Evolutionary conservation across 179 eudicot species (phyloP).

Genomic region (Monotropa hypopitys): DNA sequence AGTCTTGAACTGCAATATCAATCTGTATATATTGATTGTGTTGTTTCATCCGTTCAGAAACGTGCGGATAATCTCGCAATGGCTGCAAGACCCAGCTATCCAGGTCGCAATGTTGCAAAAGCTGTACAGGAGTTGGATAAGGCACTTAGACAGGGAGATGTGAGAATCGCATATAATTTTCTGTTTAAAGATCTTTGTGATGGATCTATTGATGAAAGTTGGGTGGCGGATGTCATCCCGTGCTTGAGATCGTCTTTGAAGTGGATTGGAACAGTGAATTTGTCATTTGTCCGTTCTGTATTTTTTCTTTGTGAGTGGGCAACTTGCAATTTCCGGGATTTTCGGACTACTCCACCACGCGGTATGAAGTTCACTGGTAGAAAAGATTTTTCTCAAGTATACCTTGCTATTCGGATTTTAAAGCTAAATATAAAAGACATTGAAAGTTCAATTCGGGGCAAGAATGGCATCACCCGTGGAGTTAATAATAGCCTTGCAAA

Average conservation of each 20-base stretch:
- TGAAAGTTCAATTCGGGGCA: constrained; percentile 27
- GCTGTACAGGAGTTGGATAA: constrained; percentile 67
- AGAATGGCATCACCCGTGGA: constrained; percentile 14
- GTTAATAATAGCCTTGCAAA: constrained; percentile 4
- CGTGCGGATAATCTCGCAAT: constrained; percentile 46
- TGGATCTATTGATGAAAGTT: constrained; percentile 48
- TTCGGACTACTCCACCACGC: constrained; percentile 40
- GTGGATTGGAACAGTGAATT: constrained; percentile 52
- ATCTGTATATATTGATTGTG: constrained; percentile 46
- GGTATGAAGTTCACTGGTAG: constrained; percentile 73
- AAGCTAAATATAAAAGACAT: constrained; percentile 50
- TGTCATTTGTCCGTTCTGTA: constrained; percentile 56
- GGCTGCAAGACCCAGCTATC: constrained; percentile 65
- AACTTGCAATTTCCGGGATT: constrained; percentile 75
- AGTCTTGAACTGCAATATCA: constrained; percentile 33
- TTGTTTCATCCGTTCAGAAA: constrained; percentile 70
- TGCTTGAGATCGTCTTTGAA: constrained; percentile 61
- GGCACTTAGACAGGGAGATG: constrained; percentile 65
- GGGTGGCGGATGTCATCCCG: constrained; percentile 71
- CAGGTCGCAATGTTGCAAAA: constrained; percentile 68
- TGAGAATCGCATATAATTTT: constrained; percentile 43
- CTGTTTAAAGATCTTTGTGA: constrained; percentile 58
- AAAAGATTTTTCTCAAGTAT: constrained; percentile 73
- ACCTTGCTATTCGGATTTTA: constrained; percentile 61
- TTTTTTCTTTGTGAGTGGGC: constrained; percentile 98